phyloP scores from a whole-genome alignment of 192 early-diverging fungal genomes.

The Rhizophagus sp. region DNA sequence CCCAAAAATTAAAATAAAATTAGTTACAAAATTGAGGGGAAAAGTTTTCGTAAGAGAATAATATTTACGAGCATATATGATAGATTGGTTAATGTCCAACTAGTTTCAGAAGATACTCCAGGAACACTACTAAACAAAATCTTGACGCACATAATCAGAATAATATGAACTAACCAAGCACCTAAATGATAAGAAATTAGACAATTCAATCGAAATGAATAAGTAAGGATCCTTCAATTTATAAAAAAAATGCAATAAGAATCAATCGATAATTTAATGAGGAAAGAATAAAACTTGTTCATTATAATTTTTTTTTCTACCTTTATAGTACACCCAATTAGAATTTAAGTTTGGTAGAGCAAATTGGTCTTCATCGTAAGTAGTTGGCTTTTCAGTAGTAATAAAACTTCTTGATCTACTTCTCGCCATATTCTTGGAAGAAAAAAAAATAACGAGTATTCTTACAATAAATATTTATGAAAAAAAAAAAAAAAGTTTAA shows the following conservation, averaged over 20 bases:
- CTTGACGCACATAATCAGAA: slow-evolving; percentile 80
- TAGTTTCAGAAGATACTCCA: slow-evolving; percentile 85
- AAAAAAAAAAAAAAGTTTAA: no score
- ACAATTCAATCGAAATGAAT: neutral
- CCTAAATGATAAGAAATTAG: slow-evolving; percentile 56
- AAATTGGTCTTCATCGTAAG: slow-evolving; percentile 47
- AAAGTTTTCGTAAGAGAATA: neutral
- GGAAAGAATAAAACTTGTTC: neutral
- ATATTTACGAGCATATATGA: slow-evolving; percentile 81
- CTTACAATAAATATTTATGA: no score
- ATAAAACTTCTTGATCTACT: slow-evolving; percentile 32
- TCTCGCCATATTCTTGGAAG: neutral
- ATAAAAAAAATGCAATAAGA: neutral
- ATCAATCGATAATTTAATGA: neutral
- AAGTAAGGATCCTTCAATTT: neutral
- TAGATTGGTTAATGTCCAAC: slow-evolving; percentile 97
- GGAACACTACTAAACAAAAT: slow-evolving; percentile 83
- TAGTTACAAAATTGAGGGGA: neutral
- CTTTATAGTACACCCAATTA: slow-evolving; percentile 63
- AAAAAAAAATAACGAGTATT: no score
- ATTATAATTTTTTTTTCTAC: slow-evolving; percentile 31
- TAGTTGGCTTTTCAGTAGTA: slow-evolving; percentile 18
- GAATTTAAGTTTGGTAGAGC: slow-evolving; percentile 64
- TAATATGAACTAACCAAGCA: slow-evolving; percentile 87
- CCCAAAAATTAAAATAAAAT: neutral